A percentile compares a stretch with the other conserved stretches of the same genome.
These are phyloP conservation scores for Ascochyta koolunga DNA, from an alignment of 2,329 filamentous ascomycete genomes.

Conservation along the genomic window DNA sequence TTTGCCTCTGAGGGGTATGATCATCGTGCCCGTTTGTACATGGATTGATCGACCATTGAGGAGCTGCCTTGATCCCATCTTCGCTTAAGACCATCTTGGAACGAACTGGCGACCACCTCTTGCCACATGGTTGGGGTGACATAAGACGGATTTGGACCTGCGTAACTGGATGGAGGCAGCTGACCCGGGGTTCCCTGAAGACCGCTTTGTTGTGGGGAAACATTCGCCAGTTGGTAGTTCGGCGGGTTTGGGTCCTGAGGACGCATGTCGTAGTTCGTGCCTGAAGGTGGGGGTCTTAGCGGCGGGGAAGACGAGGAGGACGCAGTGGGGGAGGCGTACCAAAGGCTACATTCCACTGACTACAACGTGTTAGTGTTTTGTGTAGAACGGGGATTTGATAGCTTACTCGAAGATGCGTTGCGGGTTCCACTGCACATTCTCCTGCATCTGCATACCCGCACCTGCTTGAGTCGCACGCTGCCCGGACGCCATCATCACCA, in stretches of 20 bases:
- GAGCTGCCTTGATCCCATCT: constrained; percentile 51
- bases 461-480: constrained; percentile 59
- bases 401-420: constrained; percentile 88
- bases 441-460: constrained; percentile 65
- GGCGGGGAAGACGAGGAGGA: constrained; percentile 53
- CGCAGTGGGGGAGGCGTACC: constrained; percentile 63
- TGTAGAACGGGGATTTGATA: background rate
- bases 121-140: constrained; percentile 61
- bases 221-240: constrained; percentile 43
- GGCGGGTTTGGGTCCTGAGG: constrained; percentile 43
- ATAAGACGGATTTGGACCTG: constrained; percentile 40
- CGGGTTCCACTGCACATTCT: constrained; percentile 79
- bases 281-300: constrained; percentile 51
- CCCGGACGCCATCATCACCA: constrained; percentile 69
- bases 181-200: constrained; percentile 39
- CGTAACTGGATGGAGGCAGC: constrained; percentile 42
- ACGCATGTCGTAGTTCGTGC: constrained; percentile 47
- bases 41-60: constrained; percentile 45
- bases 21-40: constrained; percentile 48
- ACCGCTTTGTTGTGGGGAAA: constrained; percentile 42
- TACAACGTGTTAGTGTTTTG: constrained; percentile 48
- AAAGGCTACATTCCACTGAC: constrained; percentile 96
- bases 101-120: constrained; percentile 53
- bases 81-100: constrained; percentile 52
- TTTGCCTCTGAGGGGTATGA: background rate